Evolutionary conservation across 305 asterid genomes (phyloP).

Genomic region (Stenogyne calaminthoides): DNA sequence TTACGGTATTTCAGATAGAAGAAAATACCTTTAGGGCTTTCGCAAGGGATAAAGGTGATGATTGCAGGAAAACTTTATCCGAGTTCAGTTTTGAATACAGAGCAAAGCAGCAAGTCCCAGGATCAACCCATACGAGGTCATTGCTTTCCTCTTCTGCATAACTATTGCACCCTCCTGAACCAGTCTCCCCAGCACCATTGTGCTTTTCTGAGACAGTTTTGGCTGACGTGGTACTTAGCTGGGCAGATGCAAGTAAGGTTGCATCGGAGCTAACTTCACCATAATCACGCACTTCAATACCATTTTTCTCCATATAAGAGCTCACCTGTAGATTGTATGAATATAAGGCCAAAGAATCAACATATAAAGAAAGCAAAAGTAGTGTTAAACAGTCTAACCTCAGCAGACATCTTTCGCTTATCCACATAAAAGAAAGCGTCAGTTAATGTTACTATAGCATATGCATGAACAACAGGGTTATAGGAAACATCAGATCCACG

Average conservation of each 20-base stretch:
- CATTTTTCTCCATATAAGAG: constrained; percentile 65
- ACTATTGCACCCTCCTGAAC: neutral
- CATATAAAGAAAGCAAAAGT: neutral
- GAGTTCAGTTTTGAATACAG: constrained; percentile 73
- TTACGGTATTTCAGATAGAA: constrained; percentile 14
- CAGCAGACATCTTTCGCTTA: constrained; percentile 69
- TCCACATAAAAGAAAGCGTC: constrained; percentile 90
- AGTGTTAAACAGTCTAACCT: constrained; percentile 53
- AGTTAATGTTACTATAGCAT: constrained; percentile 70
- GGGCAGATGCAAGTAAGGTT: constrained; percentile 69
- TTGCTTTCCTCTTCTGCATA: constrained; percentile 35
- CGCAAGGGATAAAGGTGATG: constrained; percentile 89
- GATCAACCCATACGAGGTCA: constrained; percentile 81
- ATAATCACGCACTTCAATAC: constrained; percentile 74
- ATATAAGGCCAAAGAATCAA: constrained; percentile 23
- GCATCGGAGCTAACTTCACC: constrained; percentile 68
- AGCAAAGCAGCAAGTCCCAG: constrained; percentile 78
- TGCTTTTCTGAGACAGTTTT: constrained; percentile 2
- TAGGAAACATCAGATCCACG: constrained; percentile 91
- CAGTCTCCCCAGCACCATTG: constrained; percentile 24
- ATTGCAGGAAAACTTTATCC: constrained; percentile 64
- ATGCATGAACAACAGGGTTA: constrained; percentile 90
- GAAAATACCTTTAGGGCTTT: constrained; percentile 85
- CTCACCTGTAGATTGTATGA: constrained; percentile 50
- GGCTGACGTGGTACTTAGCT: constrained; percentile 42